Conservation (phyloP, 257 asterid genomes). For the Solanum ossicruentum region DNA sequence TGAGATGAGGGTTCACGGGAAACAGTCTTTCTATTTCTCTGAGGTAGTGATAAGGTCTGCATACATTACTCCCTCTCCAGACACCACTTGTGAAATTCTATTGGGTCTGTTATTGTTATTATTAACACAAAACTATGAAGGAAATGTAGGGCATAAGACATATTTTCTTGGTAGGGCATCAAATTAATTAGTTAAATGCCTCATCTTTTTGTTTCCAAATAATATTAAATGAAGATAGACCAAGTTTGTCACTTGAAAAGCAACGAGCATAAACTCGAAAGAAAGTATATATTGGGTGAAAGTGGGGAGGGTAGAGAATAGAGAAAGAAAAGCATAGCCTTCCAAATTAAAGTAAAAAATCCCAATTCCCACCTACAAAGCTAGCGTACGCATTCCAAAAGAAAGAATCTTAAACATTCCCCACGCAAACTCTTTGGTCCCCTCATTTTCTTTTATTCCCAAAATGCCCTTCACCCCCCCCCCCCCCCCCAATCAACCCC, state of each 20-base stretch:
- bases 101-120: no score
- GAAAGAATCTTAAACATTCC: slow-evolving; percentile 46
- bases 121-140: background rate
- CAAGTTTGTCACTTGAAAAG: background rate
- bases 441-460: slow-evolving; percentile 9
- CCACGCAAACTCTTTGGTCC: slow-evolving; percentile 51
- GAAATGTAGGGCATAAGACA: background rate
- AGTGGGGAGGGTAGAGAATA: slow-evolving; percentile 13
- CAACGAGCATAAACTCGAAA: slow-evolving; percentile 4
- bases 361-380: slow-evolving; percentile 14
- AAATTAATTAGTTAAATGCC: background rate
- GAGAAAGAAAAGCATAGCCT: slow-evolving; percentile 40
- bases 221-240: background rate
- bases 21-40: no score
- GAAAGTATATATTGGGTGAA: slow-evolving; percentile 16
- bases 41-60: no score
- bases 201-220: background rate
- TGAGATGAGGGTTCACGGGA: no score
- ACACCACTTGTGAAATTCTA: no score
- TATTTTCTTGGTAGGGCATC: slow-evolving; percentile 8
- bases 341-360: slow-evolving; percentile 6
- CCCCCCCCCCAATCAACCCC: no score
- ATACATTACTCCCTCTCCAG: no score
- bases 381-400: slow-evolving; percentile 92
- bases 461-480: slow-evolving; percentile 6